Conservation (phyloP, 176 grass and related monocot species). For the Bothriochloa decipiens region DNA sequence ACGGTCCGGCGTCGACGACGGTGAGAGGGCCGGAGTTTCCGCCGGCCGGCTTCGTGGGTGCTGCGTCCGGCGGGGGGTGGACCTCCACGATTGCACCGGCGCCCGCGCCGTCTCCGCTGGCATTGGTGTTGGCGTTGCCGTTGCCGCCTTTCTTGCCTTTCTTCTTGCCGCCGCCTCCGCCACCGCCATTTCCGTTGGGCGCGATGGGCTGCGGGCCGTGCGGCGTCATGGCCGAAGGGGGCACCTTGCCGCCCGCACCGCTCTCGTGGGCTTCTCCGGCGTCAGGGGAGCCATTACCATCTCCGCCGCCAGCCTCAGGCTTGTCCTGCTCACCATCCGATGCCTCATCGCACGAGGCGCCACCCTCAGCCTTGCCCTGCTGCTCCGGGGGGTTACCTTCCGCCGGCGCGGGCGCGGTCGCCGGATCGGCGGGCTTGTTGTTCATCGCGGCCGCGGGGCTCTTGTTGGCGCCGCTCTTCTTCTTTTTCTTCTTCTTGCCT, state of each 20-base stretch:
- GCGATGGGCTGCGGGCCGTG: slow-evolving; percentile 39
- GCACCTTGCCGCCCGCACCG: slow-evolving; percentile 4
- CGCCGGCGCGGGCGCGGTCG: not conserved
- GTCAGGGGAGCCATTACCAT: slow-evolving; percentile 18
- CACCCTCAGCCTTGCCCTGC: slow-evolving; percentile 17
- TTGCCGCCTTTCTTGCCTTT: slow-evolving; percentile 63
- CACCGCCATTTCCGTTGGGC: slow-evolving; percentile 10
- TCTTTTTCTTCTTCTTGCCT: slow-evolving; percentile 83
- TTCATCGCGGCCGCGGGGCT: slow-evolving; percentile 13
- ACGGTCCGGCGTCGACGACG: slow-evolving; percentile 16
- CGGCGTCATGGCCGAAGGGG: slow-evolving; percentile 36
- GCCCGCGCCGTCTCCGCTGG: slow-evolving; percentile 18
- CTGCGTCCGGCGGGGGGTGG: slow-evolving; percentile 27
- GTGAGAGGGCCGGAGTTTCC: not conserved
- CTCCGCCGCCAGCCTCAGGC: slow-evolving; percentile 36
- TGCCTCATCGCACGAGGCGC: slow-evolving; percentile 43
- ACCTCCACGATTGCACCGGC: slow-evolving; percentile 31
- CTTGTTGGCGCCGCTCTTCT: slow-evolving; percentile 52
- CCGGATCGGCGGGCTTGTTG: too few species aligned
- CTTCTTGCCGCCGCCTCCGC: slow-evolving; percentile 48
- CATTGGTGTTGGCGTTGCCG: slow-evolving; percentile 9
- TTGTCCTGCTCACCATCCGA: slow-evolving; percentile 44
- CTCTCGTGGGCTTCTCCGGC: slow-evolving; percentile 23
- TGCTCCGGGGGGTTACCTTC: slow-evolving; percentile 34
- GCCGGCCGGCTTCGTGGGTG: not conserved